phyloP scores from a whole-genome alignment of 495 filamentous ascomycete species.

The Friedmanniomyces simplex region DNA sequence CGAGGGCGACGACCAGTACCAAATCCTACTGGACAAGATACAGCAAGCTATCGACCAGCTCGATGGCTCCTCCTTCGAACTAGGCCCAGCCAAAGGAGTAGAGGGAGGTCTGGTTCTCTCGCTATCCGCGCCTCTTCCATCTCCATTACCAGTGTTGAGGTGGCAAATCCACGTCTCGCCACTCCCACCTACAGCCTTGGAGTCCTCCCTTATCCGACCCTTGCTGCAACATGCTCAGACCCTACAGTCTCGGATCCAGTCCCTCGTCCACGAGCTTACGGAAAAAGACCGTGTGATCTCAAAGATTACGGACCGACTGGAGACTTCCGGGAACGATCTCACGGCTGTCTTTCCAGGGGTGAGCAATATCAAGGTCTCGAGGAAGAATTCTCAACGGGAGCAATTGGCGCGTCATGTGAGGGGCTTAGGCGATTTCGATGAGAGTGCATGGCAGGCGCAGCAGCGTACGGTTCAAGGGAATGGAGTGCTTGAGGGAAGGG shows the following conservation, averaged over 20 bases:
- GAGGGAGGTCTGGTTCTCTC: conserved; percentile 1
- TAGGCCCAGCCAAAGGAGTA: background rate
- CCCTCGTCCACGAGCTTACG: conserved; percentile 16
- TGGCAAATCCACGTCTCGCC: conserved; percentile 14
- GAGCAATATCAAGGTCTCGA: conserved; percentile 16
- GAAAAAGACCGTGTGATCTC: conserved; percentile 26
- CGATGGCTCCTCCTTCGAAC: background rate
- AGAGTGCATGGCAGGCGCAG: conserved; percentile 11
- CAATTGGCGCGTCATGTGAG: conserved; percentile 21
- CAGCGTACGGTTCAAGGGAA: background rate
- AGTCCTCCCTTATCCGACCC: conserved; percentile 13
- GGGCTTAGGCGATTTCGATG: conserved; percentile 23
- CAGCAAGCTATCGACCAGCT: conserved; percentile 7
- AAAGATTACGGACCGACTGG: conserved; percentile 25
- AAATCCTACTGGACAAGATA: conserved; percentile 63
- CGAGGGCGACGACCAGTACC: conserved; percentile 61
- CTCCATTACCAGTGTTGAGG: conserved; percentile 13
- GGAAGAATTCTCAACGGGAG: conserved; percentile 18
- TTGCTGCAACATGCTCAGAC: conserved; percentile 7
- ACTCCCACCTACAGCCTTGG: conserved; percentile 1
- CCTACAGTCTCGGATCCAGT: conserved; percentile 7
- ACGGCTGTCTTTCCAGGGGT: conserved; percentile 24
- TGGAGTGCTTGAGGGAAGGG: background rate
- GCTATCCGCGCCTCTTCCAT: conserved; percentile 17
- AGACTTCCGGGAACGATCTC: conserved; percentile 22